Percentiles rank a stretch among this genome's conserved stretches.
Evolutionary conservation across 176 grass and related monocot species (phyloP).

Genomic region (Aegilops tauschii): DNA sequence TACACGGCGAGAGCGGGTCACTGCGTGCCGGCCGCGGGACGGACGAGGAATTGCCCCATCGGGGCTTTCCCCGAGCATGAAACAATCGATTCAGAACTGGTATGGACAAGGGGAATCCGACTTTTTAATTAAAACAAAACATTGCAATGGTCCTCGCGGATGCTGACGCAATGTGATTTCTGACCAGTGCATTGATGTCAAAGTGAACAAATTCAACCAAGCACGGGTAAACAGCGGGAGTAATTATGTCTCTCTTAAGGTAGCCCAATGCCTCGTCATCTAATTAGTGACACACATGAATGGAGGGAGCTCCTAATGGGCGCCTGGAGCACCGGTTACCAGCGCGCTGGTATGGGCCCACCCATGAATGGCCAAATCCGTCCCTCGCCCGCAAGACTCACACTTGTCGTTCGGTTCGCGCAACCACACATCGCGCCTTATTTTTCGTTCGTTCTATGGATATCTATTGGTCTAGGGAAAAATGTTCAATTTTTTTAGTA

Average conservation of each 20-base stretch:
- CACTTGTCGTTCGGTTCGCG: no score
- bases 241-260: conserved; percentile 84
- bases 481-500: no score
- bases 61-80: conserved; percentile 19
- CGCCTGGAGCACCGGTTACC: no score
- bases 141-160: conserved; percentile 65
- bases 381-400: no score
- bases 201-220: conserved; percentile 83
- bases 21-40: no score
- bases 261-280: conserved; percentile 66
- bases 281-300: conserved; percentile 70
- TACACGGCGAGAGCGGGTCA: no score
- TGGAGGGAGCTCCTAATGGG: background rate
- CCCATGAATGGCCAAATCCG: no score
- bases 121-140: conserved; percentile 83
- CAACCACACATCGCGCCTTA: no score
- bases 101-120: conserved; percentile 66
- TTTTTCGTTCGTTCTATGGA: no score
- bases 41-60: no score
- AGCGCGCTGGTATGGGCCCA: no score
- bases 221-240: conserved; percentile 55
- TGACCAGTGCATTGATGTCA: conserved; percentile 69
- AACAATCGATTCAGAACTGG: conserved; percentile 53
- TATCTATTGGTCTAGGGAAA: no score
- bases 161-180: conserved; percentile 68